Conservation (phyloP, 2,329 filamentous ascomycete species). For the Trichophyton mentagrophytes region DNA sequence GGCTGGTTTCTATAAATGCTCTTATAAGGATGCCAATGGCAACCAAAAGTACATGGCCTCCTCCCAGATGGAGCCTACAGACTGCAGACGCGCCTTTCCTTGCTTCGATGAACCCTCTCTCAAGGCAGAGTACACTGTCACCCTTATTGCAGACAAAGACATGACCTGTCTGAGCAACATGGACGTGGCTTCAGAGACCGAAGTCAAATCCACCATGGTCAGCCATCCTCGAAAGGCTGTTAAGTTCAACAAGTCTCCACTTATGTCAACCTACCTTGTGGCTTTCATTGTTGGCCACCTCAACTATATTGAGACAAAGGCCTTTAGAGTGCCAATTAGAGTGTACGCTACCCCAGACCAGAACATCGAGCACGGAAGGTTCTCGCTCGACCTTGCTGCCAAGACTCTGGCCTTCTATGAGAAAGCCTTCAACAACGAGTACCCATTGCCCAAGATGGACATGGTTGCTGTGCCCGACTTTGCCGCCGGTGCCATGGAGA, state of each 20-base stretch:
- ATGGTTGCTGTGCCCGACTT: conserved; percentile 96
- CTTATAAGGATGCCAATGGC: conserved; percentile 73
- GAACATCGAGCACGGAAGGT: conserved; percentile 79
- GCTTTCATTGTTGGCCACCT: conserved; percentile 91
- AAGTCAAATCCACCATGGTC: conserved; percentile 51
- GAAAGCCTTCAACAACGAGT: conserved; percentile 77
- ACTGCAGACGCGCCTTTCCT: conserved; percentile 82
- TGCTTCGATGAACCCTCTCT: conserved; percentile 94
- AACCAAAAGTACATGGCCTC: conserved; percentile 72
- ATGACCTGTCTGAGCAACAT: conserved; percentile 93
- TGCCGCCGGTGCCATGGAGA: conserved; percentile 93
- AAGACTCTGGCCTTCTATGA: conserved; percentile 90
- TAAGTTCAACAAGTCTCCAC: conserved; percentile 79
- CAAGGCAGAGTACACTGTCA: conserved; percentile 86
- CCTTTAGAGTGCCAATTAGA: conserved; percentile 80
- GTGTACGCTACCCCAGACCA: conserved; percentile 89
- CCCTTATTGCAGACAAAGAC: conserved; percentile 77
- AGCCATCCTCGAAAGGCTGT: conserved; percentile 66
- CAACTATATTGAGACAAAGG: conserved; percentile 82
- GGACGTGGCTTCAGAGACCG: conserved; percentile 72
- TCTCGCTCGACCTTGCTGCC: conserved; percentile 80
- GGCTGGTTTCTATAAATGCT: conserved; percentile 94
- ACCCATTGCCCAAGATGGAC: conserved; percentile 87
- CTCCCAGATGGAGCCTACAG: conserved; percentile 92
- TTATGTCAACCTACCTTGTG: conserved; percentile 92